A percentile compares a stretch with the other conserved stretches of the same genome.
phyloP scores from a whole-genome alignment of 2,329 filamentous ascomycete genomes.

The Monosporascus sp. region DNA sequence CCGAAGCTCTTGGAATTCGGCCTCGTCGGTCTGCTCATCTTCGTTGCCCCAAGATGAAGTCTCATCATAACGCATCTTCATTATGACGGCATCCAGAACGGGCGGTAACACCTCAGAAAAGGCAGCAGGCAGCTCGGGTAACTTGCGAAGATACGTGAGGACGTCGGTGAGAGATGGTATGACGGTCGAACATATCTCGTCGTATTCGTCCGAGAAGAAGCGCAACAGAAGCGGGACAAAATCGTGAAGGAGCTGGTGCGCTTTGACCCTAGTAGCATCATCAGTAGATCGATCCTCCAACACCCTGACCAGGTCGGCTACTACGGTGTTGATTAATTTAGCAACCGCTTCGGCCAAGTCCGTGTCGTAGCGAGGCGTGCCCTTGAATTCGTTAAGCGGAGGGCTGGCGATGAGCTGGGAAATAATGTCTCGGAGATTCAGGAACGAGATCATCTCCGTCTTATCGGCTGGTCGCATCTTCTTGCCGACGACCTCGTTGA shows the following conservation, averaged over 20 bases:
- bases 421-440: conserved; percentile 82
- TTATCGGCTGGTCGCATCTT: conserved; percentile 96
- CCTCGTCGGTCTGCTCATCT: conserved; percentile 92
- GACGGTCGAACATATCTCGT: conserved; percentile 94
- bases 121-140: conserved; percentile 64
- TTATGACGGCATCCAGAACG: conserved; percentile 85
- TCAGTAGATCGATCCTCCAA: conserved; percentile 63
- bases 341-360: conserved; percentile 93
- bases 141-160: conserved; percentile 81
- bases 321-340: conserved; percentile 87
- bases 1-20: conserved; percentile 91
- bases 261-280: conserved; percentile 62
- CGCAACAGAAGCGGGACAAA: conserved; percentile 85
- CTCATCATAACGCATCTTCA: conserved; percentile 97
- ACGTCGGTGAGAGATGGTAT: conserved; percentile 91
- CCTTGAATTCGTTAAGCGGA: conserved; percentile 70
- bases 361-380: conserved; percentile 84
- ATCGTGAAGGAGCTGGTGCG: conserved; percentile 73
- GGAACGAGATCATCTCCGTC: conserved; percentile 84
- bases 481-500: conserved; percentile 94
- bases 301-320: conserved; percentile 81
- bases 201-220: conserved; percentile 96
- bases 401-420: conserved; percentile 80
- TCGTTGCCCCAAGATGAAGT: conserved; percentile 90
- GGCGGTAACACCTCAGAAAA: conserved; percentile 81